phyloP scores from a whole-genome alignment of 139 green algal genomes.

The Micractinium conductrix region DNA sequence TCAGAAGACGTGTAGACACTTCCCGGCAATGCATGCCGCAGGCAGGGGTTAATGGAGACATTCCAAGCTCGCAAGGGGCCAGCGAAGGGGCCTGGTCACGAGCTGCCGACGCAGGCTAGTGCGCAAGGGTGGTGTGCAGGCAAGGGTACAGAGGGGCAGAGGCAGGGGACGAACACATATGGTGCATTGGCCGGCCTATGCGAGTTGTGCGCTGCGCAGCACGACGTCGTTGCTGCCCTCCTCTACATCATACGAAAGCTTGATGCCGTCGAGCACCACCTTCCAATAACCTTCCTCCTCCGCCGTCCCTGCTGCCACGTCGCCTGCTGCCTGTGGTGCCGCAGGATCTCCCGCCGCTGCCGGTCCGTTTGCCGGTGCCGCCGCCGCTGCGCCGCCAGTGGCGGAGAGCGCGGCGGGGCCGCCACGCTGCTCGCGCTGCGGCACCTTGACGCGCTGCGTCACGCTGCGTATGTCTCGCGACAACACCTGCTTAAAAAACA shows the following conservation, averaged over 20 bases:
- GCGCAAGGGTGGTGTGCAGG: no score
- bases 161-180: no score
- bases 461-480: slow-evolving; percentile 76
- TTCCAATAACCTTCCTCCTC: slow-evolving; percentile 52
- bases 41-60: no score
- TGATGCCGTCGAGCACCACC: slow-evolving; percentile 66
- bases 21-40: no score
- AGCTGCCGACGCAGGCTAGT: no score
- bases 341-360: not conserved
- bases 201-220: slow-evolving; percentile 3
- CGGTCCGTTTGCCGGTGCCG: not conserved
- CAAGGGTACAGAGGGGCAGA: no score
- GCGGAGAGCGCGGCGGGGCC: not conserved
- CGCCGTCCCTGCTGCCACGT: not conserved
- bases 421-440: slow-evolving; percentile 27
- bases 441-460: slow-evolving; percentile 63
- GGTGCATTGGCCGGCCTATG: no score
- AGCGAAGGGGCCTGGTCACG: no score
- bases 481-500: slow-evolving; percentile 56
- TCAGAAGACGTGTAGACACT: no score
- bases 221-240: slow-evolving; percentile 1
- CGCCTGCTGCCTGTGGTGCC: not conserved
- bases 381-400: not conserved
- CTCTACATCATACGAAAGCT: slow-evolving; percentile 58
- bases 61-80: no score